Percentiles rank a stretch among this genome's conserved stretches.
These are phyloP conservation scores for Jaapia argillacea DNA, from an alignment of 768 basidiomycete species.

Conservation along the genomic window DNA sequence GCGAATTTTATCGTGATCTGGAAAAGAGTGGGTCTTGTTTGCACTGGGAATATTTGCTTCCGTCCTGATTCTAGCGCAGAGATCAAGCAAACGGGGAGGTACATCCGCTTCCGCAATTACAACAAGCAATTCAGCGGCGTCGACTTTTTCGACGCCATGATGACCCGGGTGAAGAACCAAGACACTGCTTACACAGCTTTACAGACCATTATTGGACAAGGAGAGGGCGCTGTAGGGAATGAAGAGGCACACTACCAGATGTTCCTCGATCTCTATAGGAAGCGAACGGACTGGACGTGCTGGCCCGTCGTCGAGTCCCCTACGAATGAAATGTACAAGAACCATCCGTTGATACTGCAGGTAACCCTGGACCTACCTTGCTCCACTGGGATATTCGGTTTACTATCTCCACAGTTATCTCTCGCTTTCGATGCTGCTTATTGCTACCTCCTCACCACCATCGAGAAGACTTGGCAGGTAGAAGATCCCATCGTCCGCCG, in stretches of 20 bases:
- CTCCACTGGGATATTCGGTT: no score
- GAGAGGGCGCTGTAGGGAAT: constrained; percentile 11
- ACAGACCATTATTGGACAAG: constrained; percentile 11
- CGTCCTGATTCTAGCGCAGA: no score
- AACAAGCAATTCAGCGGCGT: constrained; percentile 7
- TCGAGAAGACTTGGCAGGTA: constrained; percentile 8
- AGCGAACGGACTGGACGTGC: constrained; percentile 7
- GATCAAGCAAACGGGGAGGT: no score
- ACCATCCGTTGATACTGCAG: constrained; percentile 2
- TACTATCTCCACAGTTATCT: constrained; percentile 6
- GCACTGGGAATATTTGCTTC: no score
- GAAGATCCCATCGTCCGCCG: constrained; percentile 3
- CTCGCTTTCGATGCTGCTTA: constrained; percentile 10
- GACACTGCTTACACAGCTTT: constrained; percentile 8
- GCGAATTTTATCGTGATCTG: constrained; percentile 5
- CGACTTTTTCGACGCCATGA: constrained; percentile 9
- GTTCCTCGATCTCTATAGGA: constrained; percentile 10
- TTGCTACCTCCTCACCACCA: constrained; percentile 11
- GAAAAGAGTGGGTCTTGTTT: neutral
- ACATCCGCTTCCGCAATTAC: constrained; percentile 4
- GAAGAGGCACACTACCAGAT: constrained; percentile 11
- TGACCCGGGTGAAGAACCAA: constrained; percentile 8
- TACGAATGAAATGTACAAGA: constrained; percentile 4
- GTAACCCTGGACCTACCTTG: no score
- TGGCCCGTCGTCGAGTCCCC: constrained; percentile 5